Base-by-base conservation (phyloP, 306 rosid genomes). In the Bauhinia variegata region DNA sequence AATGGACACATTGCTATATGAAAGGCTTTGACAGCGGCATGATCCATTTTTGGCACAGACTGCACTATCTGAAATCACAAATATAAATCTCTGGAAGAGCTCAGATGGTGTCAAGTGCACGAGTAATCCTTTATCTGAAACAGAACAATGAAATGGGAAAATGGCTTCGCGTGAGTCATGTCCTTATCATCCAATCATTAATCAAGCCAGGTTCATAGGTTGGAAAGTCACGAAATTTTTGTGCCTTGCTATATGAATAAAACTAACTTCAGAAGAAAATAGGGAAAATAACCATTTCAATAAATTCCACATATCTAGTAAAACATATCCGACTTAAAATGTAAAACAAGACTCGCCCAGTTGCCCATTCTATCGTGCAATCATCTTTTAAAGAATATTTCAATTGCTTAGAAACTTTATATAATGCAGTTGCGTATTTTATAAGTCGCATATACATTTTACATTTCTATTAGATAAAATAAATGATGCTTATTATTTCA, bases 1-100 rank as follows among this genome's bases (percentile, higher is more conserved):
- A 87, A 85, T 33, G 89, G 88, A 55, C 49, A 87, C 91, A 85
- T 81, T 15, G 84, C 84, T 52, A 82, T 37, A 39, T 87, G 92
- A 54, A 82, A 60, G 52, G 44, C 36, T 13, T 44, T 50, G 50
- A n/a, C 37, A 8, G 37, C 44, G 50, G 16, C 37, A 8, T n/a
- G n/a, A n/a, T 5, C 41, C 82, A 78, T 82, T 53, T 23, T 23
- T 23, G 28, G 28, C 28, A 23, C n/a, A 42, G 31, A 54, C 2
- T 7, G 5, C 5, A 33, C 46, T 14, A 30, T 51, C 31, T 53
- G 62, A 65, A 8, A 34, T 31, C 59, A 19, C 57, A 48, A 15
- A 57, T 69, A 11, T 46, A 19, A 13, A 15, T 19, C 16, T 47
- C 13, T 7, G 4, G 15, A 53, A 23, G 41, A 54, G 55, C 44